Conservation (phyloP, 2,329 filamentous ascomycete genomes). For the Paraconiothyrium sp. region DNA sequence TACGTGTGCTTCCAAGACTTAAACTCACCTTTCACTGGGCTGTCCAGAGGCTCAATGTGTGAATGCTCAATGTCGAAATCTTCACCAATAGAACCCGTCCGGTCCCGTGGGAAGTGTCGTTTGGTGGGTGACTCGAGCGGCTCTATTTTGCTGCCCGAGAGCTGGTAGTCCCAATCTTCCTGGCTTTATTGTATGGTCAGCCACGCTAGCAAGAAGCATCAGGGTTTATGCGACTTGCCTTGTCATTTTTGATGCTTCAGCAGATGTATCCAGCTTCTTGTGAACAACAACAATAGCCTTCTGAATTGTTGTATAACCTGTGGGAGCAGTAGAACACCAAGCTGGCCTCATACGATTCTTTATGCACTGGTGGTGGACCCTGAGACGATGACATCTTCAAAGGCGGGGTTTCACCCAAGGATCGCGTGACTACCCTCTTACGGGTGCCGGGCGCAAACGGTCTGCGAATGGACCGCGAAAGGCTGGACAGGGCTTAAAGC, state of each 20-base stretch:
- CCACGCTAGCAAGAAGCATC: not conserved
- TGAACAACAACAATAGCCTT: not conserved
- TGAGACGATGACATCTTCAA: slow-evolving; percentile 11
- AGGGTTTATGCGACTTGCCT: not conserved
- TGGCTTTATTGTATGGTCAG: slow-evolving; percentile 1
- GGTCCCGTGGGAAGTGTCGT: slow-evolving; percentile 15
- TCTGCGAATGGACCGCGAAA: not conserved
- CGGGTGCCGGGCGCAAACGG: not conserved
- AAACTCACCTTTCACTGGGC: slow-evolving; percentile 20
- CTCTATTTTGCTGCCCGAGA: slow-evolving; percentile 25
- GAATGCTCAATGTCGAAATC: slow-evolving; percentile 24
- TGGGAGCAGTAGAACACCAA: not conserved
- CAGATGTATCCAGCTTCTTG: not conserved
- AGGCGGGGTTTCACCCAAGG: slow-evolving; percentile 8
- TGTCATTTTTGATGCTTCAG: slow-evolving; percentile 3
- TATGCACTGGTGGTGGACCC: slow-evolving; percentile 12
- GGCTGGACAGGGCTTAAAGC: not conserved
- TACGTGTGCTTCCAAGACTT: not conserved
- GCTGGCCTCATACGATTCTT: slow-evolving; percentile 1
- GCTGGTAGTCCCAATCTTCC: slow-evolving; percentile 17
- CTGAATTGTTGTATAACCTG: not conserved
- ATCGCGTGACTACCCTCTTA: not conserved
- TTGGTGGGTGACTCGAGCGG: slow-evolving; percentile 24
- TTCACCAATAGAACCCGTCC: slow-evolving; percentile 20
- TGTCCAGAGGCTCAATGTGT: slow-evolving; percentile 19